Conservation (phyloP, 768 basidiomycete genomes). For the Cubamyces lactineus region DNA sequence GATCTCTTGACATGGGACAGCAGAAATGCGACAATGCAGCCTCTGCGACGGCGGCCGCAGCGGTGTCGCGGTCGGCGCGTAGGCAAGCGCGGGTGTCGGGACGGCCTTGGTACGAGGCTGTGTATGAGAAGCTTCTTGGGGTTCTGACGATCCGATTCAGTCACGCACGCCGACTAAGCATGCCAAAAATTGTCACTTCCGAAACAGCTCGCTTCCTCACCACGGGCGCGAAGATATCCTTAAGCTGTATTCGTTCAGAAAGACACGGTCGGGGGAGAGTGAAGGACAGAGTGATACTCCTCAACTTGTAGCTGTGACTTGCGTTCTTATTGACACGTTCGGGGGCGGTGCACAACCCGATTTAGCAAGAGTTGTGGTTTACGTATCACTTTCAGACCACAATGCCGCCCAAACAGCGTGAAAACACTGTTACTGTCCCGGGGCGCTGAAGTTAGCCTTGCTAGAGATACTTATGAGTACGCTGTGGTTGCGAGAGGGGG, state of each 20-base stretch:
- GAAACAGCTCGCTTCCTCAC: background rate
- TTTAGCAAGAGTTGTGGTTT: slow-evolving; percentile 15
- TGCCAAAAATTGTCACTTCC: slow-evolving; percentile 1
- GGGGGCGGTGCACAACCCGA: slow-evolving; percentile 12
- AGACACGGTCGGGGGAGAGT: background rate
- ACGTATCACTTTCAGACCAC: slow-evolving; percentile 5
- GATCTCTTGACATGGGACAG: background rate
- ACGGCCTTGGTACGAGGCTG: slow-evolving; percentile 3
- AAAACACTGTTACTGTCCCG: background rate
- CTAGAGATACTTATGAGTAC: background rate
- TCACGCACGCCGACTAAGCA: background rate
- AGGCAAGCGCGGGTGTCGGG: background rate
- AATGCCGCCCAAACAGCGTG: background rate
- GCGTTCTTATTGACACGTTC: no score
- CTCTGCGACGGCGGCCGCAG: background rate
- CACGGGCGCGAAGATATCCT: background rate
- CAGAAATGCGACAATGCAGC: background rate
- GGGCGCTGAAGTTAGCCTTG: background rate
- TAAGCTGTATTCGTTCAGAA: background rate
- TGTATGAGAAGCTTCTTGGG: slow-evolving; percentile 16
- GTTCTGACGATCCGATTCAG: slow-evolving; percentile 17
- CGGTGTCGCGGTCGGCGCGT: background rate
- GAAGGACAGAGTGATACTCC: background rate
- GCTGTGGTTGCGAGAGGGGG: no score
- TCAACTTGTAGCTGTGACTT: no score